phyloP scores from a whole-genome alignment of 768 basidiomycete genomes.

The Suillus paluster region DNA sequence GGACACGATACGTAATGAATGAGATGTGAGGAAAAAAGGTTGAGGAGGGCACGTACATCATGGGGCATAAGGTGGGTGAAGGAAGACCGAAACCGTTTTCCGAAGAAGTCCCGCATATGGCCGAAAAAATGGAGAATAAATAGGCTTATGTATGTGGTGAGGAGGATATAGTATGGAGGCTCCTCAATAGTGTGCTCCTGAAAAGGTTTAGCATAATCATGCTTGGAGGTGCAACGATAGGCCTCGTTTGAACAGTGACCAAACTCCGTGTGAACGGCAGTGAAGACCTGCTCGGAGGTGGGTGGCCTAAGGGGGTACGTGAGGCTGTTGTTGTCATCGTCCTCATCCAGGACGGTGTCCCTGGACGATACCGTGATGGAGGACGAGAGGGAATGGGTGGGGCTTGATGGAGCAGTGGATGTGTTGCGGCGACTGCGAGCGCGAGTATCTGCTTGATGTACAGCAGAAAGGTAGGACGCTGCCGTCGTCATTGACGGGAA shows the following conservation, averaged over 20 bases:
- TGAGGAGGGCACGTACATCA: conserved; percentile 62
- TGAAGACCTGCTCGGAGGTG: conserved; percentile 79
- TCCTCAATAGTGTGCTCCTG: conserved; percentile 70
- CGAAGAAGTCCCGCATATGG: conserved; percentile 93
- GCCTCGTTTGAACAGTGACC: conserved; percentile 84
- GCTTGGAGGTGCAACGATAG: conserved; percentile 70
- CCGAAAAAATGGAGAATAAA: conserved; percentile 90
- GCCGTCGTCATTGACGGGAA: conserved; percentile 51
- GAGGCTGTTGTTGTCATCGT: conserved; percentile 60
- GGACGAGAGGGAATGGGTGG: conserved; percentile 76
- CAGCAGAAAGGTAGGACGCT: conserved; percentile 61
- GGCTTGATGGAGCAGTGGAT: conserved; percentile 62
- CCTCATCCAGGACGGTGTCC: conserved; percentile 64
- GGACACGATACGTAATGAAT: conserved; percentile 11
- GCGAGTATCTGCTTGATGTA: conserved; percentile 69
- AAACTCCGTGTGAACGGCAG: conserved; percentile 87
- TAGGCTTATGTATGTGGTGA: conserved; percentile 93
- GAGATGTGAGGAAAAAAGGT: conserved; percentile 8
- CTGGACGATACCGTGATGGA: conserved; percentile 72
- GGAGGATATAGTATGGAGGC: conserved; percentile 89
- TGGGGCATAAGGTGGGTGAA: conserved; percentile 85
- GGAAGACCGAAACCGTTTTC: conserved; percentile 70
- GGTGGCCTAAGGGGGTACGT: conserved; percentile 67
- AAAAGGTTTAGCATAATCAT: conserved; percentile 51
- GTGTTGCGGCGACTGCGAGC: conserved; percentile 52